phyloP scores from a whole-genome alignment of 805 yeast genomes.

The Saturnispora mendoncae region DNA sequence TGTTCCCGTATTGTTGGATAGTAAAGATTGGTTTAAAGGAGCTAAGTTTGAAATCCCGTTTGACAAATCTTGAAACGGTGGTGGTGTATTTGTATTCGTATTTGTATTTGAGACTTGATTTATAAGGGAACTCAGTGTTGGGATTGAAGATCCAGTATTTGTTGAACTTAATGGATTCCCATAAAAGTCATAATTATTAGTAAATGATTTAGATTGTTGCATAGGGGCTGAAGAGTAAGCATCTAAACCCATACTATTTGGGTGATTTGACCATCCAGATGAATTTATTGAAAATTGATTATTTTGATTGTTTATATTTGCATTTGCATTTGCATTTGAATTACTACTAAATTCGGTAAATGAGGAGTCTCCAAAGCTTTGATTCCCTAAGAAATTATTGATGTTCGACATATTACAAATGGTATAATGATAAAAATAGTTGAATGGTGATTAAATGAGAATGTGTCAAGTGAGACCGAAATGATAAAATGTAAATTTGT shows the following conservation, averaged over 20 bases:
- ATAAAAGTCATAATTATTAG: constrained; percentile 1
- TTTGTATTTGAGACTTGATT: neutral
- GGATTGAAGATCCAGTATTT: constrained; percentile 8
- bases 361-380: neutral
- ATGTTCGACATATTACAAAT: neutral
- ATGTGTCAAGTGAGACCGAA: too few species aligned
- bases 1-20: neutral
- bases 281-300: constrained; percentile 3
- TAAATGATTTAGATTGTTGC: constrained; percentile 10
- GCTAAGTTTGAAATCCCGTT: neutral
- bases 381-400: neutral
- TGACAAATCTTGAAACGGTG: constrained; percentile 7
- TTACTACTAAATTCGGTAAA: neutral
- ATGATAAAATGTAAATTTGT: too few species aligned
- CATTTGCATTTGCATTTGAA: neutral
- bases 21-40: constrained; percentile 1
- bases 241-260: constrained; percentile 1
- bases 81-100: constrained; percentile 2
- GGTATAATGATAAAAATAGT: too few species aligned
- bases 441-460: too few species aligned
- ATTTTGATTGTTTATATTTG: neutral
- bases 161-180: constrained; percentile 2
- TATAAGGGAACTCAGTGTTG: constrained; percentile 6
- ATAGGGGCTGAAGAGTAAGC: constrained; percentile 5
- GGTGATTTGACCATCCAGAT: neutral